Evolutionary conservation across 2,329 filamentous ascomycete genomes (phyloP).

Genomic region (Periconia macrospinosa): DNA sequence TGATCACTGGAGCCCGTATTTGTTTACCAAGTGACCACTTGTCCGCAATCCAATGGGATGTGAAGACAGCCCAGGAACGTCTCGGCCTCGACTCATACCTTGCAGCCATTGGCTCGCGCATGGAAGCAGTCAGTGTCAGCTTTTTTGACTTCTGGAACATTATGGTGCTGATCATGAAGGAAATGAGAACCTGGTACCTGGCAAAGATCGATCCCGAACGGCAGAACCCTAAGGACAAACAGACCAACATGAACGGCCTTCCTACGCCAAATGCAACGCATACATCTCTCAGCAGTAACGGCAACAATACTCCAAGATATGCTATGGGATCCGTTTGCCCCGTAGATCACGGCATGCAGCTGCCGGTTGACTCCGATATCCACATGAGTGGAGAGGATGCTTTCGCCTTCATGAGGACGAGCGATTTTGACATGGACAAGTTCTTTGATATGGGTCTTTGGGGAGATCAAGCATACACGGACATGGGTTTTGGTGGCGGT

Average conservation of each 20-base stretch:
- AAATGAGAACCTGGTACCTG: constrained; percentile 34
- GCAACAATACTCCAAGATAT: neutral
- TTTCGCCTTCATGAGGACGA: constrained; percentile 24
- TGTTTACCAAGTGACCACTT: constrained; percentile 32
- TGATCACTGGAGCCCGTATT: constrained; percentile 31
- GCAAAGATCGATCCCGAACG: constrained; percentile 20
- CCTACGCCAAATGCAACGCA: constrained; percentile 11
- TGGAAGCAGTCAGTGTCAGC: constrained; percentile 28
- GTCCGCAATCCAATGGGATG: constrained; percentile 30
- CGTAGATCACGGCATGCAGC: neutral
- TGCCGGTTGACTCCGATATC: neutral
- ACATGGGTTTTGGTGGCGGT: constrained; percentile 31
- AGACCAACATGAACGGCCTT: constrained; percentile 1
- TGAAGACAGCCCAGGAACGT: constrained; percentile 33
- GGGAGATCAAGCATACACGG: constrained; percentile 28
- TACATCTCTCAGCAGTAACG: neutral
- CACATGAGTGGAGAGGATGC: constrained; percentile 15
- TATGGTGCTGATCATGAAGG: constrained; percentile 32
- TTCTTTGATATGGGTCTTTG: constrained; percentile 39
- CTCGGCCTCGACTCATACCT: constrained; percentile 35
- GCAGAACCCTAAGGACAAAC: neutral
- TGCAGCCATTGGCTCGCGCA: constrained; percentile 37
- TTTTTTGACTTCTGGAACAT: constrained; percentile 35
- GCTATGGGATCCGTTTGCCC: neutral
- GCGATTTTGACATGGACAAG: constrained; percentile 37